Percentiles rank a stretch among this genome's conserved stretches.
phyloP scores from a whole-genome alignment of 1,284 basidiomycete genomes.

The Ustilago crameri region DNA sequence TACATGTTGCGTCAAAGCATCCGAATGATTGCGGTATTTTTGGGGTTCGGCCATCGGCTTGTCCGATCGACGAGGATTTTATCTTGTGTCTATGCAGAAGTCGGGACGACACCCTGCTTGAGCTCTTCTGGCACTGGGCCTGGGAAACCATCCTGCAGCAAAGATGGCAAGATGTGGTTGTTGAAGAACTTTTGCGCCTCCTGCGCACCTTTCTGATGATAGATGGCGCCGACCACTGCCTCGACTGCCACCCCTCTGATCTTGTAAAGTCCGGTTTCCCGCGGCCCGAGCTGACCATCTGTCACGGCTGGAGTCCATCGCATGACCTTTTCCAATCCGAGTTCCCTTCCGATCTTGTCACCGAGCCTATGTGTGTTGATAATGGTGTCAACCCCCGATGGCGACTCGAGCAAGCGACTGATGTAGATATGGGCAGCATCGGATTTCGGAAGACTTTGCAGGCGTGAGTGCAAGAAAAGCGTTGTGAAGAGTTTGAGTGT shows the following conservation, averaged over 20 bases:
- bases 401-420: conserved; percentile 43
- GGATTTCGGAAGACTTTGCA: conserved; percentile 19
- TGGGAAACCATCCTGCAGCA: conserved; percentile 40
- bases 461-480: conserved; percentile 54
- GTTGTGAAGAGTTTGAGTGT: conserved; percentile 60
- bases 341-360: conserved; percentile 52
- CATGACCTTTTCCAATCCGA: conserved; percentile 66
- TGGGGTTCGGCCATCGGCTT: not conserved
- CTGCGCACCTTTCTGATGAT: conserved; percentile 52
- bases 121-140: conserved; percentile 29
- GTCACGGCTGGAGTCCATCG: conserved; percentile 63
- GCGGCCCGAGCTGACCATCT: conserved; percentile 49
- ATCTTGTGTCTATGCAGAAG: too few relatives aligned
- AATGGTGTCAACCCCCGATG: conserved; percentile 45
- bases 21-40: conserved; percentile 8
- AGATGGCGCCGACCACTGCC: conserved; percentile 67
- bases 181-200: conserved; percentile 39
- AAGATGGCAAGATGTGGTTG: conserved; percentile 20
- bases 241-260: conserved; percentile 66
- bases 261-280: conserved; percentile 64
- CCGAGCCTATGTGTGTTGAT: conserved; percentile 60
- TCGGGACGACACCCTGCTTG: conserved; percentile 12
- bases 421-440: conserved; percentile 34
- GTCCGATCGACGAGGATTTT: not conserved
- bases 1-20: conserved; percentile 35